A percentile compares a stretch with the other conserved stretches of the same genome.
phyloP scores from a whole-genome alignment of 495 filamentous ascomycete genomes.

The Aeminium ludgeri region DNA sequence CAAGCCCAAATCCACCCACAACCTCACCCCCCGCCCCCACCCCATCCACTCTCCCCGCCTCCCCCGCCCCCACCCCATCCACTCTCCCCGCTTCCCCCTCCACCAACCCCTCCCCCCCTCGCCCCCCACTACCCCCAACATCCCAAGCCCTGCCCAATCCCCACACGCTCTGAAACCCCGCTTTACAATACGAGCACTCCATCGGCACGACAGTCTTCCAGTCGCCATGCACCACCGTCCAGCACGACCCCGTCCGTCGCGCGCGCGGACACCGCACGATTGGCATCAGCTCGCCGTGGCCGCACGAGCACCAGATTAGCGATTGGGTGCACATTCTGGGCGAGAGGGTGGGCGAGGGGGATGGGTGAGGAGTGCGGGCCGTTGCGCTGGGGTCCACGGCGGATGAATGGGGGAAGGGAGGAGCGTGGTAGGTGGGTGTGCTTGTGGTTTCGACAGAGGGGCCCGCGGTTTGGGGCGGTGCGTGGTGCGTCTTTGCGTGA shows the following conservation, averaged over 20 bases:
- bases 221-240: slow-evolving; percentile 9
- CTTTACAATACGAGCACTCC: slow-evolving; percentile 11
- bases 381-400: too few species aligned
- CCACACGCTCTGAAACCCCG: slow-evolving; percentile 3
- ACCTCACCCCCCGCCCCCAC: too few species aligned
- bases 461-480: too few species aligned
- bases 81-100: background rate
- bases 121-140: background rate
- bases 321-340: slow-evolving; percentile 21
- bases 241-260: slow-evolving; percentile 1
- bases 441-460: too few species aligned
- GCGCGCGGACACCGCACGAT: slow-evolving; percentile 9
- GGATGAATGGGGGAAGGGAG: too few species aligned
- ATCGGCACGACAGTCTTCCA: slow-evolving; percentile 1
- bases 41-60: background rate
- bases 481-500: too few species aligned
- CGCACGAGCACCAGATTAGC: slow-evolving; percentile 15
- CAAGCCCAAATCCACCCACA: background rate
- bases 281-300: slow-evolving; percentile 14
- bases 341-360: too few species aligned
- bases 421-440: too few species aligned
- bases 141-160: slow-evolving; percentile 1
- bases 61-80: background rate
- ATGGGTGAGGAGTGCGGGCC: too few species aligned
- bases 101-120: too few species aligned